phyloP scores from a whole-genome alignment of 352 stramenopile genomes.

The Phytophthora pisi region DNA sequence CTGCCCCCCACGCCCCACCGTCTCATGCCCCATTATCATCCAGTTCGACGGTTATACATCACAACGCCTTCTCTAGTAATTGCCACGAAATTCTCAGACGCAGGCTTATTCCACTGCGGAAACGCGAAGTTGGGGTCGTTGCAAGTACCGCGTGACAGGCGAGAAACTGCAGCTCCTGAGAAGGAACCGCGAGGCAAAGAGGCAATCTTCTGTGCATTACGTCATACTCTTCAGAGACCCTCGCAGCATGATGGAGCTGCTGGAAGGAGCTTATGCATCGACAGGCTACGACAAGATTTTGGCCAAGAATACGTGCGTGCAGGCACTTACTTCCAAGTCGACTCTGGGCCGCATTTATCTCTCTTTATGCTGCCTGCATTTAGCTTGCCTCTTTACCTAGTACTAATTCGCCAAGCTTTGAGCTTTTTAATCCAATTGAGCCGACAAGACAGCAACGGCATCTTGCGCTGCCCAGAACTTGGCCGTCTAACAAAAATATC shows the following conservation, averaged over 20 bases:
- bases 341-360: constrained; percentile 9
- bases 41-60: constrained; percentile 16
- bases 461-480: constrained; percentile 14
- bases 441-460: constrained; percentile 29
- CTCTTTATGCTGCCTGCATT: constrained; percentile 17
- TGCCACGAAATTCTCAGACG: constrained; percentile 29
- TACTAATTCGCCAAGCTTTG: constrained; percentile 1
- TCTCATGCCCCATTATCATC: constrained; percentile 17
- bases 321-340: neutral
- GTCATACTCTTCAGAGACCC: neutral
- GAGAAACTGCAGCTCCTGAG: constrained; percentile 22
- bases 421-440: neutral
- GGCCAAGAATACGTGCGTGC: constrained; percentile 12
- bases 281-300: neutral
- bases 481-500: constrained; percentile 25
- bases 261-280: neutral
- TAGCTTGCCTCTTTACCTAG: constrained; percentile 7
- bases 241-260: neutral
- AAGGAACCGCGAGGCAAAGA: constrained; percentile 1
- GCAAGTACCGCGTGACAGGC: constrained; percentile 23
- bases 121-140: constrained; percentile 22
- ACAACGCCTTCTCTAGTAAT: constrained; percentile 20
- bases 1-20: neutral
- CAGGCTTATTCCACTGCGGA: constrained; percentile 17
- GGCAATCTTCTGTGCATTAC: neutral